These are phyloP conservation scores for Agaricus bisporus DNA, from an alignment of 768 basidiomycete genomes.

Conservation along the genomic window DNA sequence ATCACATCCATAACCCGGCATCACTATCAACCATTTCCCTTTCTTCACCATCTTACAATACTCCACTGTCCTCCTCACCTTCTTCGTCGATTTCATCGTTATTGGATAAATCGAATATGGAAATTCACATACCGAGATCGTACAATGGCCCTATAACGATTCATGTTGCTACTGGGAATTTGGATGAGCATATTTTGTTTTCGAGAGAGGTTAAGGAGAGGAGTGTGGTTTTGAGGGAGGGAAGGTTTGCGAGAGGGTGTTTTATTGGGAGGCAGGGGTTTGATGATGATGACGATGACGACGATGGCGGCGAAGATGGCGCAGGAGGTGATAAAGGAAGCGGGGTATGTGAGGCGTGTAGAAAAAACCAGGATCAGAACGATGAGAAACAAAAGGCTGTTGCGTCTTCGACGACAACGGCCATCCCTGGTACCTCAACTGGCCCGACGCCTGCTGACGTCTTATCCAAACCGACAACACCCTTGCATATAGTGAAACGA, in stretches of 20 bases:
- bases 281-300: slow-evolving; percentile 12
- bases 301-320: slow-evolving; percentile 1
- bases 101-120: not conserved
- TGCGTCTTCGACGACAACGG: not conserved
- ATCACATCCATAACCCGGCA: not conserved
- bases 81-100: not conserved
- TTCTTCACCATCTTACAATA: not conserved
- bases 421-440: not conserved
- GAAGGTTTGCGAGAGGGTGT: slow-evolving; percentile 23
- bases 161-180: slow-evolving; percentile 28
- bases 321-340: slow-evolving; percentile 9
- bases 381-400: not conserved
- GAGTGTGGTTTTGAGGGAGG: slow-evolving; percentile 30
- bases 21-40: not conserved
- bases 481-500: slow-evolving; percentile 1
- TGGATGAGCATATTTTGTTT: slow-evolving; percentile 29
- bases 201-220: slow-evolving; percentile 21
- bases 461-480: not conserved
- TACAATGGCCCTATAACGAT: slow-evolving; percentile 36
- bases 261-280: slow-evolving; percentile 28
- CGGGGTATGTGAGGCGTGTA: slow-evolving; percentile 13
- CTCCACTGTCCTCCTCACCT: not conserved
- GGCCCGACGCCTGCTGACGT: not conserved
- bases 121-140: slow-evolving; percentile 33
- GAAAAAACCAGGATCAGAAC: not conserved